Evolutionary conservation across 2,329 filamentous ascomycete species (phyloP), one percentile per base, ranked within the genome.

Genomic region (Alternaria infectoria): DNA sequence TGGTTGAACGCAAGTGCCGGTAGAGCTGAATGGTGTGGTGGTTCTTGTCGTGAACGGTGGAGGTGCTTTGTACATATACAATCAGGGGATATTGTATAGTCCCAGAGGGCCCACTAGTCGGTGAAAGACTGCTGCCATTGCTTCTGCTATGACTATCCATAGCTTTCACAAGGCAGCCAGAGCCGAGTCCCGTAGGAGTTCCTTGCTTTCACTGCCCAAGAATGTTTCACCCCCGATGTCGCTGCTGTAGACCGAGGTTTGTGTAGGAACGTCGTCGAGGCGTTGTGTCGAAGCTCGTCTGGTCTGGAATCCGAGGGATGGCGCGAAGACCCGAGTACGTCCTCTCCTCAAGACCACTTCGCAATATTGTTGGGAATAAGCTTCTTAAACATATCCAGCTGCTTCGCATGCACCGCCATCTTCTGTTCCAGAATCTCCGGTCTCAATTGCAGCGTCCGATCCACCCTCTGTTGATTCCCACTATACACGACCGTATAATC

Each of bases 401-500:
- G 77, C 56, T 77, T 80, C 50, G 63, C 63, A 61, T 81, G 79
- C 26, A 76, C 69, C 19, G 68, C 56, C 58, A 69, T 74, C 61
- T 70, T 75, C 40, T 70, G 66, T 17, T 75, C 65, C 56, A 74
- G 64, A 3, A 79, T 64, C 32, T 78, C 76, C 6, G 74, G 71
- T 7, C 76, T 64, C 13, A 69, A 30, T 49, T 76, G 69, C 52
- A 81, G 61, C 9, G 82, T 83, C 60, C 63, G 74, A 67, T 85
- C 80, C 7, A 80, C 56, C 21, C 83, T 72, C 11, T 76, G 74
- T 66, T 77, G 69, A 5, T 73, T 75, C 9, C 79, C 75, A n/a
- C 78, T 76, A 61, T 78, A 83, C 3, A 85, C 75, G 11, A 85
- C 80, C 4, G 80, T 83, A 61, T 77, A 85, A 64, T 85, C 83